These are phyloP conservation scores for Steccherinum ochraceum DNA, from an alignment of 768 basidiomycete species.

Conservation along the genomic window DNA sequence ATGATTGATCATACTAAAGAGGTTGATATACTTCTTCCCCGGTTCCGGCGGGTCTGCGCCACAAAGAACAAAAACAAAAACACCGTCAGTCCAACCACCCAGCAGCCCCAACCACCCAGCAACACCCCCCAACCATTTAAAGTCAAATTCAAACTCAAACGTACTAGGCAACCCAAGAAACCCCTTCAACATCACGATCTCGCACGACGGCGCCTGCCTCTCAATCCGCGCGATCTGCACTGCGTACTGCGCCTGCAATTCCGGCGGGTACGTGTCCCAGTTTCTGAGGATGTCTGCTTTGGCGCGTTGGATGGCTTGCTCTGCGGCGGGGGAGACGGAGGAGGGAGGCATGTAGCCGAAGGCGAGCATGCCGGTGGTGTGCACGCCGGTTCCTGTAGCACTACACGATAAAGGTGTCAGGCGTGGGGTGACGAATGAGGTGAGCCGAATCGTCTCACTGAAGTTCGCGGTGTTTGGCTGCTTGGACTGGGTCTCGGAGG, in stretches of 20 bases:
- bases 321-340: neutral
- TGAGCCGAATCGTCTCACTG: conserved; percentile 3
- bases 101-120: no score
- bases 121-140: no score
- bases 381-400: conserved; percentile 4
- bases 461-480: conserved; percentile 6
- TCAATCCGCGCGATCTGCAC: conserved; percentile 17
- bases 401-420: no score
- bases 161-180: conserved; percentile 1
- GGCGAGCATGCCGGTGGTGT: conserved; percentile 8
- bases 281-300: conserved; percentile 1
- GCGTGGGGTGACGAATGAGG: no score
- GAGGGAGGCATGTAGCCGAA: conserved; percentile 4
- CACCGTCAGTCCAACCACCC: no score
- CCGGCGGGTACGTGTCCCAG: conserved; percentile 8
- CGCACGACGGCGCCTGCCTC: conserved; percentile 10
- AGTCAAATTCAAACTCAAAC: no score
- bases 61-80: no score
- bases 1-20: conserved; percentile 18
- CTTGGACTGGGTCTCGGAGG: conserved; percentile 5
- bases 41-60: no score
- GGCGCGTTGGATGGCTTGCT: neutral
- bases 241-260: conserved; percentile 18
- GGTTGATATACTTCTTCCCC: conserved; percentile 20
- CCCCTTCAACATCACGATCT: conserved; percentile 17